Percentiles rank a stretch among this genome's conserved stretches.
phyloP scores from a whole-genome alignment of 495 filamentous ascomycete genomes.

The Pyrenula massariospora region DNA sequence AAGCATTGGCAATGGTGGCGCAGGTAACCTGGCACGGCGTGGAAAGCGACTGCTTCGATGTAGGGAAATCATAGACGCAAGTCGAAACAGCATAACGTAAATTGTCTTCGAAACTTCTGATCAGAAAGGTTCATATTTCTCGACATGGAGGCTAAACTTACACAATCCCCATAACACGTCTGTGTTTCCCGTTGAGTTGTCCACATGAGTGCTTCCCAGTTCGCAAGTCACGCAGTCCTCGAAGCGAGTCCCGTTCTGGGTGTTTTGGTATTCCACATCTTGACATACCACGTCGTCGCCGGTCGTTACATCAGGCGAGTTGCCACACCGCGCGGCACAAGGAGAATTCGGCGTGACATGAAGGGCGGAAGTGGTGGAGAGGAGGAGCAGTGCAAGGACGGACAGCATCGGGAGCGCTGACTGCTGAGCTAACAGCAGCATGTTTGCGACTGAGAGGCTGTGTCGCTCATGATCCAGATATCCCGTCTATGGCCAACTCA shows the following conservation, averaged over 20 bases:
- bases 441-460: too few species aligned
- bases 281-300: constrained; percentile 40
- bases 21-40: constrained; percentile 33
- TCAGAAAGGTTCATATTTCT: neutral
- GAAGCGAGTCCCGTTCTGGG: constrained; percentile 35
- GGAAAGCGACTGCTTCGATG: constrained; percentile 21
- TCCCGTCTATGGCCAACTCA: too few species aligned
- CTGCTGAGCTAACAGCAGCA: too few species aligned
- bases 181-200: constrained; percentile 31
- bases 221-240: constrained; percentile 47
- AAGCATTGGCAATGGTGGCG: constrained; percentile 18
- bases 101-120: constrained; percentile 29
- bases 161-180: constrained; percentile 52
- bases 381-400: constrained; percentile 5
- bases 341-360: constrained; percentile 37
- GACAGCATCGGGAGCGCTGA: too few species aligned
- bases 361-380: constrained; percentile 9
- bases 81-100: constrained; percentile 33
- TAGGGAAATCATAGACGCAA: constrained; percentile 33
- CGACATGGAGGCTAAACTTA: constrained; percentile 17
- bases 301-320: constrained; percentile 32
- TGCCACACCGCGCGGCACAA: constrained; percentile 36
- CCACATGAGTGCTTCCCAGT: constrained; percentile 39
- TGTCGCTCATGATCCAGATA: too few species aligned
- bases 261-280: constrained; percentile 33